phyloP scores from a whole-genome alignment of 352 stramenopile species.

The Phytopythium helicoides region DNA sequence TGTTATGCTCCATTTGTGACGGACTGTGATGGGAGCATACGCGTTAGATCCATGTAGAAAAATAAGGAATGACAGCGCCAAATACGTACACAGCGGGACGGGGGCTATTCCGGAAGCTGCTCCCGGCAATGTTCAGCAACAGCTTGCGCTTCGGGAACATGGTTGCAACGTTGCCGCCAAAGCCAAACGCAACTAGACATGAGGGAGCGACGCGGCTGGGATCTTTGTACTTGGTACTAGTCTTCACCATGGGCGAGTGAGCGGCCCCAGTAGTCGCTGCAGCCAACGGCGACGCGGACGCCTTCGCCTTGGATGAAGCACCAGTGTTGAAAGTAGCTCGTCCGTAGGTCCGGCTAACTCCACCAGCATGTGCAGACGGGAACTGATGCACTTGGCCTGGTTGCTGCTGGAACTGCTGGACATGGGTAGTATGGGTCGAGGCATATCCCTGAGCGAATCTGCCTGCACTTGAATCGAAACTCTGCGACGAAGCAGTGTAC shows the following conservation, averaged over 20 bases:
- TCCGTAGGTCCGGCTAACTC: slow-evolving; percentile 2
- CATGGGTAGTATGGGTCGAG: background rate
- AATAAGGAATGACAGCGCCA: slow-evolving; percentile 3
- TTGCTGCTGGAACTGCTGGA: slow-evolving; percentile 10
- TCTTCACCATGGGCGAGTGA: slow-evolving; percentile 24
- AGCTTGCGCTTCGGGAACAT: slow-evolving; percentile 89
- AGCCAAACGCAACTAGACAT: slow-evolving; percentile 79
- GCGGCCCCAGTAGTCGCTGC: background rate
- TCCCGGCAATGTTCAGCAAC: slow-evolving; percentile 61
- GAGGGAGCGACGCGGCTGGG: slow-evolving; percentile 69
- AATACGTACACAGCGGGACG: slow-evolving; percentile 46
- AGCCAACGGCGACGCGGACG: background rate
- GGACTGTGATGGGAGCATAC: slow-evolving; percentile 17
- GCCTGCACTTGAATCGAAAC: background rate
- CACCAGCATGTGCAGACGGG: background rate
- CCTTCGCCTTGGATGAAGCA: background rate
- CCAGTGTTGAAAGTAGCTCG: background rate
- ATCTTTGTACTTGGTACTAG: slow-evolving; percentile 84
- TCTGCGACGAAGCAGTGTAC: too few species aligned
- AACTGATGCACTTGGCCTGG: slow-evolving; percentile 6
- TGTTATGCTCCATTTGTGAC: slow-evolving; percentile 54
- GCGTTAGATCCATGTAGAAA: background rate
- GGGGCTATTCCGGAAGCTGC: slow-evolving; percentile 62
- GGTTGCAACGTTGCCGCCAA: slow-evolving; percentile 86
- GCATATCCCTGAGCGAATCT: slow-evolving; percentile 2